These are phyloP conservation scores for Papiliotrema laurentii DNA, from an alignment of 1,284 basidiomycete genomes.

Conservation along the genomic window DNA sequence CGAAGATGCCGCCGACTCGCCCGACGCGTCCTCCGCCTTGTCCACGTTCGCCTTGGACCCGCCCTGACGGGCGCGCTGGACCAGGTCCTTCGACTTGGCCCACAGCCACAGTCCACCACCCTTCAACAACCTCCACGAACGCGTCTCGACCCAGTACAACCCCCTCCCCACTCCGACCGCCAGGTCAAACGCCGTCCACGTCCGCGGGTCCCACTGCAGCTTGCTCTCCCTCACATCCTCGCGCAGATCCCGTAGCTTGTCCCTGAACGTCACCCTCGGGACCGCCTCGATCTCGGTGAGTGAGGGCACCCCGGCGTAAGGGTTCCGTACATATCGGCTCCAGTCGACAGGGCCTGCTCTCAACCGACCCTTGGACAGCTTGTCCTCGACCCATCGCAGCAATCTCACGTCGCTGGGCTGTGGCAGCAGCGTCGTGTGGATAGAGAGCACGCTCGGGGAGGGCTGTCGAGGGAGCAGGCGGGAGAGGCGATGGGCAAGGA, in stretches of 20 bases:
- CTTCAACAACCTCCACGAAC: background rate
- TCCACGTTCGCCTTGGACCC: background rate
- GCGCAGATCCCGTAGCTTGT: background rate
- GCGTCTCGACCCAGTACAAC: background rate
- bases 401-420: slow-evolving; percentile 37
- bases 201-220: slow-evolving; percentile 7
- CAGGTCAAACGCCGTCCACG: slow-evolving; percentile 1
- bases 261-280: background rate
- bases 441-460: slow-evolving; percentile 26
- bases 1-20: background rate
- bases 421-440: slow-evolving; percentile 41
- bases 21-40: background rate
- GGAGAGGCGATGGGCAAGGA: slow-evolving; percentile 68
- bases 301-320: background rate
- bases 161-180: slow-evolving; percentile 3
- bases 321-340: slow-evolving; percentile 17
- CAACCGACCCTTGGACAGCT: slow-evolving; percentile 16
- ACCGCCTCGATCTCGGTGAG: background rate
- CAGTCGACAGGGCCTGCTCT: slow-evolving; percentile 12
- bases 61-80: no score
- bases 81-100: background rate
- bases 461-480: slow-evolving; percentile 19
- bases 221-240: background rate
- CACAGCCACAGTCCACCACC: background rate
- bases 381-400: slow-evolving; percentile 42